Percentiles rank a stretch among this genome's conserved stretches.
Evolutionary conservation across 441 rosid genomes (phyloP).

Genomic region (Biscutella laevigata): DNA sequence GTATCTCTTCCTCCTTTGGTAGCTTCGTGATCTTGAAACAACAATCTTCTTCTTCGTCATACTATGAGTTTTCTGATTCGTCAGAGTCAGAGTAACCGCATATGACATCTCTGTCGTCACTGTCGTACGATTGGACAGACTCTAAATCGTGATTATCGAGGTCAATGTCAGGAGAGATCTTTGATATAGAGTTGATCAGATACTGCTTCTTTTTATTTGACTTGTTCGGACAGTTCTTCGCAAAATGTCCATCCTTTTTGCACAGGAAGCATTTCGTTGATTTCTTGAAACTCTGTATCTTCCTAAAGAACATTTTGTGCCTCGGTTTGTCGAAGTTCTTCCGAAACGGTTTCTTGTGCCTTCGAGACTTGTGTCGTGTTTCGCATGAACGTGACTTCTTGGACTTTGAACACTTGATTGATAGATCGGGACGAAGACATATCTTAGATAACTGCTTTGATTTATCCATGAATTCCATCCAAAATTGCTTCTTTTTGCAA

Average conservation of each 20-base stretch:
- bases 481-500: background rate
- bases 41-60: background rate
- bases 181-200: background rate
- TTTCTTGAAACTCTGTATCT: too few relatives aligned
- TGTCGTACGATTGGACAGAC: background rate
- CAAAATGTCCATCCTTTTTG: too few relatives aligned
- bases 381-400: too few relatives aligned
- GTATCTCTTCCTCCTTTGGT: too few relatives aligned
- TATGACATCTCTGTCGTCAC: background rate
- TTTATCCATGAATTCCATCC: background rate
- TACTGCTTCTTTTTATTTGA: too few relatives aligned
- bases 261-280: too few relatives aligned
- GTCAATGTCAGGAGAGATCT: background rate
- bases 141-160: background rate
- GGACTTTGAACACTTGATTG: too few relatives aligned
- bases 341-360: too few relatives aligned
- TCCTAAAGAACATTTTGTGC: too few relatives aligned
- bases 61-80: background rate
- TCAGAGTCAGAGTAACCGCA: background rate
- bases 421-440: background rate
- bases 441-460: background rate
- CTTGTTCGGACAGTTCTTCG: too few relatives aligned
- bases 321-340: too few relatives aligned
- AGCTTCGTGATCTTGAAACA: background rate
- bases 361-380: too few relatives aligned